Base-by-base conservation (phyloP, 2,329 filamentous ascomycete species). In the Fusarium falciforme region DNA sequence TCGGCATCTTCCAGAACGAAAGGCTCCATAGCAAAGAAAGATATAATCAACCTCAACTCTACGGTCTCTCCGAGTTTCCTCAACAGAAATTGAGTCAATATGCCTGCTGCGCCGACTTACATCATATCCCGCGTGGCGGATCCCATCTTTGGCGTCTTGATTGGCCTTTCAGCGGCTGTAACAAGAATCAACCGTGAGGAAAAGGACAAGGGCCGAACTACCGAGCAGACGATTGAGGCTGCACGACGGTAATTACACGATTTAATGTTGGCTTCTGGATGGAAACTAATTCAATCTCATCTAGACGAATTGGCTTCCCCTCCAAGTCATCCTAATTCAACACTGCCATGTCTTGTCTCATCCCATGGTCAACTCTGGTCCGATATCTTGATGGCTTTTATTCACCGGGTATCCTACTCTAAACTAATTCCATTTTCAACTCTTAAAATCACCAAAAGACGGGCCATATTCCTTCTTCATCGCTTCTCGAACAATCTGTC, bases 401-500 rank as follows among this genome's bases (percentile, higher is more conserved):
- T 57, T 44, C 35, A 55, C 49, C 44, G 54, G 35, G 49, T 66
- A 65, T 64, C 60, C 61, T 65, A 29, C 58, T 61, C 52, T 59
- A 72, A 63, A 63, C 42, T n/a, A 55, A 64, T 59, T 70, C 66
- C 54, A 66, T 31, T 47, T 61, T 16, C 67, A 66, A 71, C 47
- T 54, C 12, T 80, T 74, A 85, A 64, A 86, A 64, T 77, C 78
- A 33, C 83, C 83, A 78, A 86, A 87, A 11, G 82, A 84, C n/a
- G 85, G 83, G 0, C 88, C 89, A 75, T 91, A 92, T 79, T 93
- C 91, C 80, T 90, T 91, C 83, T 87, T 91, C 90, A 93, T 91
- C 58, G 91, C 91, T 81, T 92, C 89, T 59, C 89, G 87, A 40
- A 93, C 91, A 79, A 93, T 93, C 76, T 91, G 87, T 2, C 91